A percentile compares a stretch with the other conserved stretches of the same genome.
These are phyloP conservation scores for Xylaria longipes DNA, from an alignment of 495 filamentous ascomycete species.

Conservation along the genomic window DNA sequence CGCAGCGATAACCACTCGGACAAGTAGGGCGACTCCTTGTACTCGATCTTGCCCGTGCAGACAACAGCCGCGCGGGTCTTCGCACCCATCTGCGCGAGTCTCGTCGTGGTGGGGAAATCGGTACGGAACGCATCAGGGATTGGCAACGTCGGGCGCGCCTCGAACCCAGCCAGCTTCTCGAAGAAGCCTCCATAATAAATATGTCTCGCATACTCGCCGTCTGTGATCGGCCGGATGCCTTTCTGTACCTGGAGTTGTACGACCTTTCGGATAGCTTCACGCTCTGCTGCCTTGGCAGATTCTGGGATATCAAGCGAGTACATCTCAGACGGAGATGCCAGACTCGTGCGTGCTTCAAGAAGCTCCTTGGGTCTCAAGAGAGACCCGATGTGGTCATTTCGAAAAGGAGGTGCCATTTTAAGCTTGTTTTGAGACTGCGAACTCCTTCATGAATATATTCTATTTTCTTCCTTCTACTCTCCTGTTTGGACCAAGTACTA, in stretches of 20 bases:
- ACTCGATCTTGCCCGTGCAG: slow-evolving; percentile 75
- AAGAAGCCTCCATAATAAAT: slow-evolving; percentile 73
- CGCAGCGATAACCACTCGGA: slow-evolving; percentile 72
- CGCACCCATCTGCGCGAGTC: slow-evolving; percentile 40
- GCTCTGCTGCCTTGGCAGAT: slow-evolving; percentile 58
- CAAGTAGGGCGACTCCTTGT: slow-evolving; percentile 69
- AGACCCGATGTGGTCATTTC: slow-evolving; percentile 83
- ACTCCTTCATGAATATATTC: neutral
- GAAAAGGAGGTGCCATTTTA: slow-evolving; percentile 68
- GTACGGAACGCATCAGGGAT: slow-evolving; percentile 49
- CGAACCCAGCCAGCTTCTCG: slow-evolving; percentile 63
- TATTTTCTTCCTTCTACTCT: neutral
- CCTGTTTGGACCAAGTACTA: neutral
- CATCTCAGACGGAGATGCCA: slow-evolving; percentile 36
- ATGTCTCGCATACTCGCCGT: slow-evolving; percentile 78
- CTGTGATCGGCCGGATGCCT: slow-evolving; percentile 70
- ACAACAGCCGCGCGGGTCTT: slow-evolving; percentile 74
- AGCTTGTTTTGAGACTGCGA: neutral
- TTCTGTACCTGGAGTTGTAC: slow-evolving; percentile 68
- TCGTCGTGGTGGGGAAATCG: slow-evolving; percentile 44
- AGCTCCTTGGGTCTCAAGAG: slow-evolving; percentile 74
- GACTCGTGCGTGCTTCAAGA: slow-evolving; percentile 59
- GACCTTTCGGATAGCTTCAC: slow-evolving; percentile 68
- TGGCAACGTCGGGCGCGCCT: slow-evolving; percentile 45
- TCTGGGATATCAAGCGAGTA: slow-evolving; percentile 57